Evolutionary conservation across 331 rosid genomes (phyloP).

Genomic region (Telfairia occidentalis): DNA sequence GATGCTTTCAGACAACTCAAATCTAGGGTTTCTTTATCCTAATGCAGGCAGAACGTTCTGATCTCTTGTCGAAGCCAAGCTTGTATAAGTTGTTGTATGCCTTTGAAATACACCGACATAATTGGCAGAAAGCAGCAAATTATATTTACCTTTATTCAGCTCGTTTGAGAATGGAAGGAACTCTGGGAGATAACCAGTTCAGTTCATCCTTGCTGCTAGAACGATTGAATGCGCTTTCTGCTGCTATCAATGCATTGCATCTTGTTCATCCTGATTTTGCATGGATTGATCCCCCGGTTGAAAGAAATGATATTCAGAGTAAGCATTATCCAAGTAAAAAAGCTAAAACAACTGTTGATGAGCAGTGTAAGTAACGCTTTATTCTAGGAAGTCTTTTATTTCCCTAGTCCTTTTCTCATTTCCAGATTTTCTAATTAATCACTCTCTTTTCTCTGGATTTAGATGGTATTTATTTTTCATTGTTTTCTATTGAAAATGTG

Average conservation of each 20-base stretch:
- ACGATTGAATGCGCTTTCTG: slow-evolving; percentile 69
- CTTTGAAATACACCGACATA: slow-evolving; percentile 79
- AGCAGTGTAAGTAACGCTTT: slow-evolving; percentile 41
- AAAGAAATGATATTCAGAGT: slow-evolving; percentile 31
- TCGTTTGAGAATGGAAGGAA: slow-evolving; percentile 62
- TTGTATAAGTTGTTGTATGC: slow-evolving; percentile 85
- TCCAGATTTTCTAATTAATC: slow-evolving; percentile 5
- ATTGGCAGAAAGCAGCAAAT: slow-evolving; percentile 82
- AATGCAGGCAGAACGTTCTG: slow-evolving; percentile 77
- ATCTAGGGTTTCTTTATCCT: slow-evolving; percentile 13
- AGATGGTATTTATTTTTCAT: not conserved
- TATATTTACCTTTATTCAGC: slow-evolving; percentile 67
- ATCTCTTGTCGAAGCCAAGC: slow-evolving; percentile 71
- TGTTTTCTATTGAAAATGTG: slow-evolving; percentile 7
- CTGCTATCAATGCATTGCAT: slow-evolving; percentile 74
- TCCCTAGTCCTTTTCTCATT: slow-evolving; percentile 1
- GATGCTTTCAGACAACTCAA: slow-evolving; percentile 4
- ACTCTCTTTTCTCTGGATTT: not conserved
- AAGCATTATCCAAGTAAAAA: slow-evolving; percentile 65
- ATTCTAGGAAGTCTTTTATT: slow-evolving; percentile 3
- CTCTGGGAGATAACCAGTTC: slow-evolving; percentile 42
- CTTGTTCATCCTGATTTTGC: slow-evolving; percentile 83
- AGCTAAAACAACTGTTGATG: slow-evolving; percentile 46
- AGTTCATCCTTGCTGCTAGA: slow-evolving; percentile 58
- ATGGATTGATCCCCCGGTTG: slow-evolving; percentile 63